These are phyloP conservation scores for Malus domestica DNA, from an alignment of 306 rosid species.

Conservation along the genomic window ASM211411v1 NC_041790.1:36642501-36643000, in stretches of 20 bases:
- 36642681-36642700: background rate
- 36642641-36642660: background rate
- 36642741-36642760: background rate
- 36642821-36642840: background rate
- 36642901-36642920: conserved; percentile 33
- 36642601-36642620: background rate
- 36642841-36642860: conserved; percentile 27
- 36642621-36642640: background rate
- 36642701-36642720: background rate
- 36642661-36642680: background rate
- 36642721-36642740: conserved; percentile 15
- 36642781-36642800: background rate
- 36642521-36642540: too few species aligned
- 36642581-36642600: background rate
- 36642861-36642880: background rate
- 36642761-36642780: conserved; percentile 1
- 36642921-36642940: conserved; percentile 26
- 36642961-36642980: conserved; percentile 51
- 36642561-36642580: too few species aligned
- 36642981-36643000: conserved; percentile 29
- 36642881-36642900: conserved; percentile 19
- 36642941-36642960: conserved; percentile 5
- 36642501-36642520: too few species aligned
- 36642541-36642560: too few species aligned
- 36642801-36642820: background rate